Evolutionary conservation across 129 eudicot species (phyloP).

Genomic region (Silybum marianum): DNA sequence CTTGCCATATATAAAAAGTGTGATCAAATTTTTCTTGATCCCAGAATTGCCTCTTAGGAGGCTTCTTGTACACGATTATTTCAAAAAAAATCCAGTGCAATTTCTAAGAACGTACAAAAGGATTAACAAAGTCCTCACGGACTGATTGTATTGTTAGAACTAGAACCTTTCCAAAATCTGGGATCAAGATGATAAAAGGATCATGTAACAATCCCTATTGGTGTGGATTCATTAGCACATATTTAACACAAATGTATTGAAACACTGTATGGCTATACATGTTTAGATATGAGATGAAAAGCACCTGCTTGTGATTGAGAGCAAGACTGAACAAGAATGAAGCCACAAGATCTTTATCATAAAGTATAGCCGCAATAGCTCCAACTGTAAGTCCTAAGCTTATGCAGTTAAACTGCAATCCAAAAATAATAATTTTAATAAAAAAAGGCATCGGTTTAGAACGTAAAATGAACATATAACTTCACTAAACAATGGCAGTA

Average conservation of each 20-base stretch:
- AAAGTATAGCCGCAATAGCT: slow-evolving; percentile 47
- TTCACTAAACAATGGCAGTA: background rate
- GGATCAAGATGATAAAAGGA: background rate
- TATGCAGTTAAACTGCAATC: slow-evolving; percentile 78
- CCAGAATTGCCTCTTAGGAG: no score
- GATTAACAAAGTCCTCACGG: background rate
- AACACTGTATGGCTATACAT: background rate
- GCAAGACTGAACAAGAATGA: slow-evolving; percentile 70
- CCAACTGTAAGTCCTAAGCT: slow-evolving; percentile 86
- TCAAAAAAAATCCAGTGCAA: no score
- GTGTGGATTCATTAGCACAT: background rate
- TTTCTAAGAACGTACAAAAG: no score
- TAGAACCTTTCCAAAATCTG: background rate
- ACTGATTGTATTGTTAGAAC: background rate
- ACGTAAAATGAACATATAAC: slow-evolving; percentile 2
- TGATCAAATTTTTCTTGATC: no score
- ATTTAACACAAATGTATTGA: background rate
- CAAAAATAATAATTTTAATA: background rate
- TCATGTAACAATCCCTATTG: background rate
- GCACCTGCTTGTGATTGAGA: slow-evolving; percentile 89
- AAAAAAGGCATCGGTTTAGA: background rate
- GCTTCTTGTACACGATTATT: no score
- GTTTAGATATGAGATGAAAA: background rate
- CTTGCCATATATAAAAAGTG: no score
- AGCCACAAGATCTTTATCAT: slow-evolving; percentile 60